phyloP scores from a whole-genome alignment of 805 yeast genomes.

The Metschnikowia peoriensis region DNA sequence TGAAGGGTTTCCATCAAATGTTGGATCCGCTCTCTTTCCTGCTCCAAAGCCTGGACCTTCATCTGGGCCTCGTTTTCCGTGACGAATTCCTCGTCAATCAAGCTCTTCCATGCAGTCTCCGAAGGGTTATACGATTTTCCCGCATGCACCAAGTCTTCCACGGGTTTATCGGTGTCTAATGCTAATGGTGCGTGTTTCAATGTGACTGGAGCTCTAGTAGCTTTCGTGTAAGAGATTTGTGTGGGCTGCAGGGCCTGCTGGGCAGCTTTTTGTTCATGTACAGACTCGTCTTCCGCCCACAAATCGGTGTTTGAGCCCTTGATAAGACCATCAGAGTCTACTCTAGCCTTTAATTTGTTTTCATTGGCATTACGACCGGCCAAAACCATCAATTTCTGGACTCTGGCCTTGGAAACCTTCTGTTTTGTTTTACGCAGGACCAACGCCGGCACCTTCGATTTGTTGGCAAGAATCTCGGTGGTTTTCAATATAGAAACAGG shows the following conservation, averaged over 20 bases:
- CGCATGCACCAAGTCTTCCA: slow-evolving; percentile 56
- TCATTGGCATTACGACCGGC: slow-evolving; percentile 70
- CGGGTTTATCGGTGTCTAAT: slow-evolving; percentile 42
- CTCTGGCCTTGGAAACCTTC: slow-evolving; percentile 63
- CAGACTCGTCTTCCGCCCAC: slow-evolving; percentile 52
- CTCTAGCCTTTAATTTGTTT: slow-evolving; percentile 48
- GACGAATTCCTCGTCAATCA: slow-evolving; percentile 64
- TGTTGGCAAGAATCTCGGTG: slow-evolving; percentile 64
- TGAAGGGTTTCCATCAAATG: slow-evolving; percentile 61
- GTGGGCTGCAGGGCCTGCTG: slow-evolving; percentile 11
- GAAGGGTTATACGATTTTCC: slow-evolving; percentile 95
- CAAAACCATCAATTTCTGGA: slow-evolving; percentile 63
- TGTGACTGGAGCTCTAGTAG: slow-evolving; percentile 54
- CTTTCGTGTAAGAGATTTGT: slow-evolving; percentile 34
- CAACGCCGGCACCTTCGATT: slow-evolving; percentile 76
- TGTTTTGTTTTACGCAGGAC: slow-evolving; percentile 44
- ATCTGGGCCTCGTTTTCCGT: slow-evolving; percentile 68
- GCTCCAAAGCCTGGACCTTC: slow-evolving; percentile 57
- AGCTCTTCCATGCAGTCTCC: slow-evolving; percentile 72
- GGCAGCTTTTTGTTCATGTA: slow-evolving; percentile 7
- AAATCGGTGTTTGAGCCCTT: slow-evolving; percentile 53
- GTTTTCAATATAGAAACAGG: slow-evolving; percentile 50
- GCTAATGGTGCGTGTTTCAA: slow-evolving; percentile 50
- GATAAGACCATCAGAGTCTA: slow-evolving; percentile 65
- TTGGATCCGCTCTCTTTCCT: slow-evolving; percentile 61